Base-by-base conservation (phyloP, 257 asterid genomes). In the Parsonsia alboflavescens region DNA sequence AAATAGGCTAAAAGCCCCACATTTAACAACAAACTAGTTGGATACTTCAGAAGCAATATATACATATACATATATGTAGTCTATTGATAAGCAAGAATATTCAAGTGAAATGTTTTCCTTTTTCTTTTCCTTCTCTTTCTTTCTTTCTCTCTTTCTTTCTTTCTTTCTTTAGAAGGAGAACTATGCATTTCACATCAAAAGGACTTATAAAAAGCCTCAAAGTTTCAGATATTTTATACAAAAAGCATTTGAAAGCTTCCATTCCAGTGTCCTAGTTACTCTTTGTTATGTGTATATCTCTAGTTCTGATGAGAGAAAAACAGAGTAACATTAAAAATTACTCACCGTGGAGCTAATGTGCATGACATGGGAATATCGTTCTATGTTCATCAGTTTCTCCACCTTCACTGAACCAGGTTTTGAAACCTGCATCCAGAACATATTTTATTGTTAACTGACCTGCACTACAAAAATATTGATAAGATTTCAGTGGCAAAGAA, bases 301-400 rank as follows among this genome's bases (percentile, higher is more conserved):
- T 67, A 2, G n/a, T 77, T 63, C 9, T 10, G 56, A n/a, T 36
- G 48, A 22, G 22, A n/a, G 24, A 72, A 16, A 50, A 65, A 10
- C 19, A 65, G 12, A 76, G 36, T 10, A 1, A 45, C 26, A 63
- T 49, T 21, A 45, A 75, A 71, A 48, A 66, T 71, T 59, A 86
- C 97, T 64, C 85, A 94, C 97, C 12, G 98, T 94, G 58, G 98
- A 95, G 81, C 99, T 95, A 84, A 95, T 88, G 87, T 95, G 99
- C 99, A 92, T 95, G 87, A 95, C 99, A 83, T 95, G 99, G 81
- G 99, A 95, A 86, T 95, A 95, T 68, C 99, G 96, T 80, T 95
- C 99, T 17, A 92, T 79, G 79, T 90, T 90, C 99, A 90, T 95
- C 79, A 95, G 91, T 67, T 95, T 88, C 84, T 92, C 96, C 70